Evolutionary conservation across 768 basidiomycete species (phyloP), one percentile per base, ranked within the genome.

Genomic region (Podaxis carcinomalis): DNA sequence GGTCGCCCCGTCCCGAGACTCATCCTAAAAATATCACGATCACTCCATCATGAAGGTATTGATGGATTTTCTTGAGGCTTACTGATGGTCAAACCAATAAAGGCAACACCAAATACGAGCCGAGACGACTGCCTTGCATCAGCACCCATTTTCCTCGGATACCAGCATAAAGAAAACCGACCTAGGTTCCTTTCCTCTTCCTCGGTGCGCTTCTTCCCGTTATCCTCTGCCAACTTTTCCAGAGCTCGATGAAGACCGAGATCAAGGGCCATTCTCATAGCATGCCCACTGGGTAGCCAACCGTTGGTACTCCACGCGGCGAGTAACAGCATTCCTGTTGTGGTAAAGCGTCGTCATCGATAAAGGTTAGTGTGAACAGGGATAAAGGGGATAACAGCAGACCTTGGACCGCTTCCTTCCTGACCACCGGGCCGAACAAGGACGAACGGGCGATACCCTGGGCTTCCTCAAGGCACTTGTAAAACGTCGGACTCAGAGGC

Each of bases 81-180:
- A 93, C 92, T 95, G 91, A 75, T 95, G 94, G 76, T 96, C 95
- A 68, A 96, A 93, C 92, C 93, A 93, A 71, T 95, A 96, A 46
- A 96, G 81, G 70, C 93, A 95, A 62, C 95, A 78, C 94, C 94
- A 97, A 63, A 95, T 93, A 54, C 95, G 83, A 2, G 93, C 92
- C 62, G 93, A 95, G 5, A 96, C 89, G 50, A 96, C 92, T 92
- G 68, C 23, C 36, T 54, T 50, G 52, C 40, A 54, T 63, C 44
- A 64, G 51, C 25, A 61, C 39, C 11, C 16, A 54, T 56, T 42
- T 54, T 23, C 27, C n/a, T 23, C 23, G 44, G 10, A n/a, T 16
- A 37, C 59, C 37, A 62, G 42, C 42, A 59, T 57, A 62, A 63
- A 62, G 57, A 19, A 58, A 25, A 70, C 77, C 62, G 77, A 91